Evolutionary conservation across 352 stramenopile species (phyloP).

Genomic region (Salisapilia sapeloensis): DNA sequence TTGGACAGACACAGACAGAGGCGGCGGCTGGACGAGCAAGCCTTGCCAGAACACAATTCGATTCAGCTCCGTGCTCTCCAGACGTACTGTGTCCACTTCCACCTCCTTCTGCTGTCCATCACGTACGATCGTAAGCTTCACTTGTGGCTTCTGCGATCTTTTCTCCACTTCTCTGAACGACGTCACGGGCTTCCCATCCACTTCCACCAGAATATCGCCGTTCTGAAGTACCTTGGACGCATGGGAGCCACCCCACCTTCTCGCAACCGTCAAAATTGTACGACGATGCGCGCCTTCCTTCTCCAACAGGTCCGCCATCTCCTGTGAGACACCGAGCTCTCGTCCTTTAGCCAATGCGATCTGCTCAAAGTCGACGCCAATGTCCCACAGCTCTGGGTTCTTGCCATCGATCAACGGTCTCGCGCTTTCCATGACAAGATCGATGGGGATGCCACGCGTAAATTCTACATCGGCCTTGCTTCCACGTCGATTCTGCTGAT

Average conservation of each 20-base stretch:
- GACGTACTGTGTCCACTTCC: constrained; percentile 54
- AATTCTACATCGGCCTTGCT: constrained; percentile 78
- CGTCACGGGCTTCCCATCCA: constrained; percentile 70
- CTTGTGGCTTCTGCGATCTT: constrained; percentile 52
- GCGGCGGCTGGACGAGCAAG: constrained; percentile 76
- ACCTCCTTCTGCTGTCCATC: constrained; percentile 54
- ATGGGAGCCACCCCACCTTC: constrained; percentile 59
- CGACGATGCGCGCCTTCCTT: constrained; percentile 42
- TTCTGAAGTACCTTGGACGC: constrained; percentile 51
- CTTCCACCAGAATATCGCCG: constrained; percentile 73
- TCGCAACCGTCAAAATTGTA: constrained; percentile 65
- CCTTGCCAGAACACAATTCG: constrained; percentile 86
- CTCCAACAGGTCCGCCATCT: constrained; percentile 59
- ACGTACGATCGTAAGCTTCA: constrained; percentile 74
- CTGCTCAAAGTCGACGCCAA: constrained; percentile 77
- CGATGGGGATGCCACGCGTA: constrained; percentile 72
- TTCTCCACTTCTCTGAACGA: constrained; percentile 79
- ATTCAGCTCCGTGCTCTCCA: constrained; percentile 79
- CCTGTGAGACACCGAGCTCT: constrained; percentile 71
- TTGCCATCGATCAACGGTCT: constrained; percentile 46
- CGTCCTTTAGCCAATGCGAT: constrained; percentile 79
- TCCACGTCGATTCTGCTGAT: constrained; percentile 52
- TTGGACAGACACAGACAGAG: constrained; percentile 73
- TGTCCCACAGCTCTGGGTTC: constrained; percentile 56
- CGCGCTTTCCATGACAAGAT: constrained; percentile 80